Percentiles rank a stretch among this genome's conserved stretches.
Evolutionary conservation across 2,329 filamentous ascomycete genomes (phyloP).

Genomic region (Diaporthe vexans): DNA sequence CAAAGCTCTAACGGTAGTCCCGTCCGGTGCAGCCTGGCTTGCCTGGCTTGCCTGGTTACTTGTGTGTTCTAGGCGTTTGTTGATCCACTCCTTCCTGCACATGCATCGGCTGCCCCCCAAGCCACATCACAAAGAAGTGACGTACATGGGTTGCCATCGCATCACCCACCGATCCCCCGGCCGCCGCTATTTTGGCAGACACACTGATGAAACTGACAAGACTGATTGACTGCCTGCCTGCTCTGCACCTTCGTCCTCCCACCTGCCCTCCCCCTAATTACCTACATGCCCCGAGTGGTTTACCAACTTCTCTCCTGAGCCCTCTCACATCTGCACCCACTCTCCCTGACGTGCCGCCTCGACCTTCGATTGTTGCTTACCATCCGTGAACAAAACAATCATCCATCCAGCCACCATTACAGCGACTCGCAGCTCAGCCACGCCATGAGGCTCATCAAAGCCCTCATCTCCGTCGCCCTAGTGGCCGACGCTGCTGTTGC

Average conservation of each 20-base stretch:
- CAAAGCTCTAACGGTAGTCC: too few species aligned
- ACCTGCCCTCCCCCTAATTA: background rate
- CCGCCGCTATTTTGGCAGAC: slow-evolving; percentile 1
- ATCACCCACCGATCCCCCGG: background rate
- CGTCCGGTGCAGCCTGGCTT: too few species aligned
- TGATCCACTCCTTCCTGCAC: too few species aligned
- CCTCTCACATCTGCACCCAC: background rate
- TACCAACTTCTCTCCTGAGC: slow-evolving; percentile 2
- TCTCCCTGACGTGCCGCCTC: background rate
- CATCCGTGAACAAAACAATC: background rate
- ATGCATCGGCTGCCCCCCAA: too few species aligned
- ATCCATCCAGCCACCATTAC: background rate
- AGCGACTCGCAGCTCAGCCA: background rate
- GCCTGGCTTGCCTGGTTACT: too few species aligned
- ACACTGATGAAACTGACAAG: slow-evolving; percentile 8
- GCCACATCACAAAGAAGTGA: slow-evolving; percentile 38
- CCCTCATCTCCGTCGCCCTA: slow-evolving; percentile 78
- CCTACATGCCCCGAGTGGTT: background rate
- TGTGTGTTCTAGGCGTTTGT: too few species aligned
- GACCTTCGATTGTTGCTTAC: background rate
- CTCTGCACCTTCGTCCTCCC: background rate
- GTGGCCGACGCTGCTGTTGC: slow-evolving; percentile 78
- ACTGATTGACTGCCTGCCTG: background rate
- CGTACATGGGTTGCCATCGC: slow-evolving; percentile 34
- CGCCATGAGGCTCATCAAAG: slow-evolving; percentile 83